Evolutionary conservation across 306 rosid genomes (phyloP).

Genomic region (Dryas alaskensis): DNA sequence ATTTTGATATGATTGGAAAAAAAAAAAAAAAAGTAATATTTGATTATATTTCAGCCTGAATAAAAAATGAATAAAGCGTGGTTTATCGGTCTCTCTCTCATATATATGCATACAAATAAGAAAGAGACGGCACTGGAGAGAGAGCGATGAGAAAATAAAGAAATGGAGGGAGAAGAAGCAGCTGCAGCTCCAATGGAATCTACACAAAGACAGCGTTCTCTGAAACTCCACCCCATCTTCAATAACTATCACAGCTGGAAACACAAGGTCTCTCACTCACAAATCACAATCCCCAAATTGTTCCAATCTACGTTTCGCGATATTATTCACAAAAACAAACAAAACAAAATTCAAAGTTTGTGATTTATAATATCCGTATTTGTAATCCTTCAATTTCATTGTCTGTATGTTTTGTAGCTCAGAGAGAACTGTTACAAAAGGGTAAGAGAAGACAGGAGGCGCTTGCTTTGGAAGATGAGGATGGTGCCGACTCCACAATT

Average conservation of each 20-base stretch:
- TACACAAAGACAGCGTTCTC: constrained; percentile 34
- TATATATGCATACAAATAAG: too few species aligned
- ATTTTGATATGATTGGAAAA: too few species aligned
- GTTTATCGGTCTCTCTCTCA: too few species aligned
- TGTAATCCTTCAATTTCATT: neutral
- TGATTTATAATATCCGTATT: neutral
- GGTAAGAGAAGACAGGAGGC: constrained; percentile 66
- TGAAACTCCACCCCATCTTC: constrained; percentile 49
- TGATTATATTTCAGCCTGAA: too few species aligned
- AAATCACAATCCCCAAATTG: neutral
- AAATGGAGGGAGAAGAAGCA: constrained; percentile 10
- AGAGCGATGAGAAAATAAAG: neutral
- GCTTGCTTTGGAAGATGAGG: constrained; percentile 76
- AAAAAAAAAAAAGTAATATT: too few species aligned
- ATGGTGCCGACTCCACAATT: constrained; percentile 30
- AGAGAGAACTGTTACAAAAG: constrained; percentile 75
- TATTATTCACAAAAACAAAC: neutral
- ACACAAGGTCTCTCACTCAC: constrained; percentile 39
- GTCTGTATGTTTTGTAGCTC: constrained; percentile 36
- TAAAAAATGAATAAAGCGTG: too few species aligned
- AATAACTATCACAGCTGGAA: constrained; percentile 59
- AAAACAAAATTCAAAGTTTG: neutral
- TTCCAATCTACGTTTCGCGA: neutral
- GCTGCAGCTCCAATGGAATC: constrained; percentile 5
- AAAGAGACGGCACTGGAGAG: neutral